Evolutionary conservation across 2,329 filamentous ascomycete genomes (phyloP), one percentile per base, ranked within the genome.

Genomic region (Madurella mycetomatis): DNA sequence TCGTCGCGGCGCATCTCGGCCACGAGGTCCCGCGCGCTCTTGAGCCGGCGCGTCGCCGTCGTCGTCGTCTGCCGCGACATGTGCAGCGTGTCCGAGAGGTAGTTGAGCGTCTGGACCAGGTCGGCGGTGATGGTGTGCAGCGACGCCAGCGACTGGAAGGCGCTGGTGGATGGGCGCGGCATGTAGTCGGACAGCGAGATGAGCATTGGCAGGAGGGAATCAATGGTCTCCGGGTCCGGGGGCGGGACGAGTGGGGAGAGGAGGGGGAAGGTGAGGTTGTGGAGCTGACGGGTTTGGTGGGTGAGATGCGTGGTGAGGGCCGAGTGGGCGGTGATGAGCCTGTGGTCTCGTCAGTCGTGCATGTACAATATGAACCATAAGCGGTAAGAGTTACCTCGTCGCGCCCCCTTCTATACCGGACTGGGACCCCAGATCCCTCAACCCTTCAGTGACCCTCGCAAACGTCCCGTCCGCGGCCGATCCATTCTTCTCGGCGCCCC

Each of bases 21-120:
- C 1, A 97, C 86, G 57, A 95, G 83, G 67, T 95, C 92, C 63
- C 87, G 88, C 7, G 90, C 91, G 37, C 84, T 88, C 62, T 87
- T 86, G 49, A 99, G 75, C 43, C 90, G 82, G 52, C 94, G 79
- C 2, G 87, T 85, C 1, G 92, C 94, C 9, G 87, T 87, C 2
- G 85, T 87, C 0, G 90, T 94, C 1, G 89, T 88, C 71, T 97
- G 92, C 12, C 90, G 85, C 32, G 88, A 91, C 86, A 97, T 96
- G 71, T 97, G 92, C 34, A 99, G 78, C 3, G 90, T 92, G 69
- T 99, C 94, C 7, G 89, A 90, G 4, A 99, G 78, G 61, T 90
- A 87, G 63, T 90, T 90, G 45, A 99, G 81, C 7, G 90, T 89
- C 64, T 90, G 82, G 9, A 92, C 82, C 30, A 92, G 75, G 58